Evolutionary conservation across 129 eudicot genomes (phyloP).

Genomic region (Flaveria trinervia): DNA sequence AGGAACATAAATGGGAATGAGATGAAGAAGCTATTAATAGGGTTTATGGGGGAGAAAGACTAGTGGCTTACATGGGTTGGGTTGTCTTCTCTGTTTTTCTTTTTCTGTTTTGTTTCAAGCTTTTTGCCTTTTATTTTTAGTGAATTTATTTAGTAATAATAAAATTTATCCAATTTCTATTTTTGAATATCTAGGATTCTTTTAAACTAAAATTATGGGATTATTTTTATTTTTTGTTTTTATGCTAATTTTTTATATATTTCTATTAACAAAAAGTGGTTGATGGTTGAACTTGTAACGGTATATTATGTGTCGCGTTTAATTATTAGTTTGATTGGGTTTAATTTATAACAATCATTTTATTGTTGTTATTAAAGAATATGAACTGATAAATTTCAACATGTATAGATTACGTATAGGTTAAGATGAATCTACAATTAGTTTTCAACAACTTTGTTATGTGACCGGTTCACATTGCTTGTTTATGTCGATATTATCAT

Average conservation of each 20-base stretch:
- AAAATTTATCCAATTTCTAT: slow-evolving; percentile 1
- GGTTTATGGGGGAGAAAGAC: slow-evolving; percentile 45
- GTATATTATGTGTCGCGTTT: background rate
- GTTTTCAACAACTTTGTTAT: background rate
- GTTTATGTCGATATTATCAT: background rate
- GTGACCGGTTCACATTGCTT: background rate
- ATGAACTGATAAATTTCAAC: background rate
- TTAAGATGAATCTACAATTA: background rate
- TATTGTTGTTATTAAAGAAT: background rate
- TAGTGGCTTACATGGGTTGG: slow-evolving; percentile 38
- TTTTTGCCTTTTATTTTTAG: slow-evolving; percentile 14
- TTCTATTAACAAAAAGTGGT: background rate
- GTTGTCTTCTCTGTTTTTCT: background rate
- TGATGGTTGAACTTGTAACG: background rate
- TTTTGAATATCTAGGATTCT: background rate
- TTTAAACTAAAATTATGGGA: background rate
- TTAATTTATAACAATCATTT: background rate
- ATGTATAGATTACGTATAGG: background rate
- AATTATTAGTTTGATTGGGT: background rate
- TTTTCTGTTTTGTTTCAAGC: slow-evolving; percentile 32
- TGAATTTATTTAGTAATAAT: background rate
- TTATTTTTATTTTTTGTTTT: background rate
- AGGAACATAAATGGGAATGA: slow-evolving; percentile 14
- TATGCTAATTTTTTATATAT: background rate
- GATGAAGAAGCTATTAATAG: slow-evolving; percentile 53